Base-by-base conservation (phyloP, 1,139 yeast genomes). In the Geotrichum candidum region DNA sequence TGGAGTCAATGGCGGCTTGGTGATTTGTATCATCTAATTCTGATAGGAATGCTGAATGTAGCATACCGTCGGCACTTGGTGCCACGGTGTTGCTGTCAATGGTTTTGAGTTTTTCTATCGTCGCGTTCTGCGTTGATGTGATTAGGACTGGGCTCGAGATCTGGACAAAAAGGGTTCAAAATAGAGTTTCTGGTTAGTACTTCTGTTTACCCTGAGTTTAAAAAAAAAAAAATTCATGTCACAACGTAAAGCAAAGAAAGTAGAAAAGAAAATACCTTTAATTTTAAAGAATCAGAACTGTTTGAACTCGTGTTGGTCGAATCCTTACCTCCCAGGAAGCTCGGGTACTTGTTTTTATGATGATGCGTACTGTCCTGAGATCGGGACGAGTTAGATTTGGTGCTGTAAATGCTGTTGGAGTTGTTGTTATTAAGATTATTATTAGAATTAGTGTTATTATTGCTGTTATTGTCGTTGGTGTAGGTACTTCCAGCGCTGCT, bases 71-170 rank as follows among this genome's bases (percentile, higher is more conserved):
- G 6, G 18, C 18, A 41, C 46, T 41, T n/a, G 46, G 22, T 15
- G 18, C 15, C 15, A n/a, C 13, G 46, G 22, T 41, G 25, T 38
- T 23, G 18, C 33, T 51, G 52, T 23, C 45, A 18, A 56, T 38
- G 1, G 52, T 35, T n/a, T 38, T 51, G 27, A 56, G 59, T 6
- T 33, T 31, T 25, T 56, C 59, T 13, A 56, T 33, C 11, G 50
- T 51, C 11, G 55, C 54, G 22, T 51, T 11, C 23, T 51, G 59
- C 10, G 59, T 56, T 18, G 59, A 56, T 13, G 38, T 51, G 45
- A 56, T 56, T 13, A 56, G 33, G 27, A 54, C 45, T 2, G 59
- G 59, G 51, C 45, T 56, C 27, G 59, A 56, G 25, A 56, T 56
- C 59, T 56, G 31, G 7, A 41, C 46, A 41, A 15, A 41, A 41